These are phyloP conservation scores for Colletotrichum ledebouriae DNA, from an alignment of 2,329 filamentous ascomycete species.

Conservation along the genomic window DNA sequence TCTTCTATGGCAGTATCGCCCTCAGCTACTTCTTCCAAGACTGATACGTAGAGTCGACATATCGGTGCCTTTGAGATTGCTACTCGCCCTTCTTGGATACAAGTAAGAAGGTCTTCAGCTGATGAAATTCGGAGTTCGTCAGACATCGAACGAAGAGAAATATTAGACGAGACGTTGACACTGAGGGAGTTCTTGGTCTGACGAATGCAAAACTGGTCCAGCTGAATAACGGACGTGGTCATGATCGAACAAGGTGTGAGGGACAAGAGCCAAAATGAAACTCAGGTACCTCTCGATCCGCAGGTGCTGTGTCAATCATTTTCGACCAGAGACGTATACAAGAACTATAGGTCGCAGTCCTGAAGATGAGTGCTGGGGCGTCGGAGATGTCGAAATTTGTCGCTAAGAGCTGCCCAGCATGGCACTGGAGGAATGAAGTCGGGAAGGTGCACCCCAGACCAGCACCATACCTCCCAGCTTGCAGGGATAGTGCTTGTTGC, in stretches of 20 bases:
- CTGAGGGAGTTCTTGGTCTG: neutral
- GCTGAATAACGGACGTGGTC: constrained; percentile 3
- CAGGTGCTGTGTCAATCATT: no score
- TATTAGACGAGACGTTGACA: constrained; percentile 16
- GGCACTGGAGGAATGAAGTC: no score
- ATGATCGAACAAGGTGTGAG: constrained; percentile 11
- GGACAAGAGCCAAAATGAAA: neutral
- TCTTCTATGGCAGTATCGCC: neutral
- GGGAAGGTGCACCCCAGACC: no score
- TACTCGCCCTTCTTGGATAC: constrained; percentile 5
- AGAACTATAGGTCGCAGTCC: no score
- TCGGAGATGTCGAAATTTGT: no score
- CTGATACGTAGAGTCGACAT: constrained; percentile 14
- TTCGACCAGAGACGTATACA: no score
- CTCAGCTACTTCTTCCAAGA: constrained; percentile 8
- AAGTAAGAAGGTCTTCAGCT: constrained; percentile 15
- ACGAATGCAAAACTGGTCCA: constrained; percentile 22
- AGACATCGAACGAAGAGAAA: constrained; percentile 25
- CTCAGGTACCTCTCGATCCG: neutral
- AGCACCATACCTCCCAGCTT: no score
- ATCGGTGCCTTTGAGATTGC: constrained; percentile 8
- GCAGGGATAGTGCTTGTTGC: no score
- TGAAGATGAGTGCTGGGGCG: no score
- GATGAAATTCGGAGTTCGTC: neutral
- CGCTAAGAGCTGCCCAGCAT: no score